These are phyloP conservation scores for Melaleuca quinquenervia DNA, from an alignment of 345 rosid genomes.

Conservation along the genomic window DNA sequence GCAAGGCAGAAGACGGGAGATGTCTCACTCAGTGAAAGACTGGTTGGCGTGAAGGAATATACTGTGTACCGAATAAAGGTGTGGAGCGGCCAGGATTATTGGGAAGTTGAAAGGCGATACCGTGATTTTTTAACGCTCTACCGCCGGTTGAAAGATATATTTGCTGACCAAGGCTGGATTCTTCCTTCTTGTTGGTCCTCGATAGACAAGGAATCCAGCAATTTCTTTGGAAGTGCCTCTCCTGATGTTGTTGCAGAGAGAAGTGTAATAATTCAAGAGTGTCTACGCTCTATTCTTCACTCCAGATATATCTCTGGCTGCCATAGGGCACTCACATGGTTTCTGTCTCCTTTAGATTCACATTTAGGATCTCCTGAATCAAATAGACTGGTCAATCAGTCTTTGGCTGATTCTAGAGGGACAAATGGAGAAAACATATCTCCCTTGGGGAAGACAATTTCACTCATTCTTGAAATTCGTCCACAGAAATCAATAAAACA, in stretches of 20 bases:
- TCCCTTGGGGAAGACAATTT: slow-evolving; percentile 73
- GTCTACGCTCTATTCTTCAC: slow-evolving; percentile 56
- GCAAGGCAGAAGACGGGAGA: slow-evolving; percentile 90
- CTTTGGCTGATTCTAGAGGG: slow-evolving; percentile 10
- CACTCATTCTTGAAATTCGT: slow-evolving; percentile 62
- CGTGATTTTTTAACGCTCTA: slow-evolving; percentile 83
- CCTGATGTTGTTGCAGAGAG: slow-evolving; percentile 80
- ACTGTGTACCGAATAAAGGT: slow-evolving; percentile 73
- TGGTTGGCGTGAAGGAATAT: slow-evolving; percentile 92
- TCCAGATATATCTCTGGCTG: slow-evolving; percentile 40
- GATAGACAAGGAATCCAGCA: slow-evolving; percentile 72
- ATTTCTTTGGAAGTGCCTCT: slow-evolving; percentile 75
- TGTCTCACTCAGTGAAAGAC: slow-evolving; percentile 84
- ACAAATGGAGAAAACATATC: slow-evolving; percentile 28
- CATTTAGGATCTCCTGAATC: slow-evolving; percentile 35
- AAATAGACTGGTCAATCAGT: slow-evolving; percentile 17
- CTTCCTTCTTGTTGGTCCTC: slow-evolving; percentile 86
- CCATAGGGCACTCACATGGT: slow-evolving; percentile 61
- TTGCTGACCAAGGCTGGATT: slow-evolving; percentile 64
- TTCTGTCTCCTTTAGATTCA: slow-evolving; percentile 68
- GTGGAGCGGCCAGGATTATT: slow-evolving; percentile 64
- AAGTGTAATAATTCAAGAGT: slow-evolving; percentile 79
- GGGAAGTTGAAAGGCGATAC: slow-evolving; percentile 94
- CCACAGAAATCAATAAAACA: slow-evolving; percentile 64
- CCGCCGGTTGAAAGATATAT: slow-evolving; percentile 67